Percentiles rank a stretch among this genome's conserved stretches.
These are phyloP conservation scores for Strobilomyces dryophilus DNA, from an alignment of 768 basidiomycete species.

Conservation along the genomic window DNA sequence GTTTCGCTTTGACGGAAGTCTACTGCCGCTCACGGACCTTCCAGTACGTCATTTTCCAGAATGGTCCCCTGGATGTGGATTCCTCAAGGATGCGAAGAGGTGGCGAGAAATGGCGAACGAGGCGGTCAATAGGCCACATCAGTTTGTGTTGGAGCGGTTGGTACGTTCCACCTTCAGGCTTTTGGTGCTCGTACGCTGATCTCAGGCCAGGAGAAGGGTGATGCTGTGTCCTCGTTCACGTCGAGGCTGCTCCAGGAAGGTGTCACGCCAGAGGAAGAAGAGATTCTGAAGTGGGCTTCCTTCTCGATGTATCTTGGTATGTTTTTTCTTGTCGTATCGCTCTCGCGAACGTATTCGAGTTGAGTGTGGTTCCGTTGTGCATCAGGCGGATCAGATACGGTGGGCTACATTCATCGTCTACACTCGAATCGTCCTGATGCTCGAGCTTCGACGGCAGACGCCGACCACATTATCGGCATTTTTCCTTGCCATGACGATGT, in stretches of 20 bases:
- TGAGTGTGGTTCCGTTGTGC: background rate
- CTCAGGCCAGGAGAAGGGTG: constrained; percentile 1
- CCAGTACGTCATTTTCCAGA: constrained; percentile 14
- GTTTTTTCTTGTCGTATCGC: background rate
- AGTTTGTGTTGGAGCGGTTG: constrained; percentile 8
- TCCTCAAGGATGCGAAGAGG: constrained; percentile 5
- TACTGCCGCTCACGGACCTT: background rate
- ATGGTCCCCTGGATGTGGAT: constrained; percentile 19
- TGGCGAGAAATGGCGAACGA: constrained; percentile 4
- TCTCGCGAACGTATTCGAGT: background rate
- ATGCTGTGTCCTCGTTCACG: constrained; percentile 11
- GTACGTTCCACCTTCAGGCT: background rate
- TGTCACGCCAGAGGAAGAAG: constrained; percentile 3
- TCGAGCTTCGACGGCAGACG: constrained; percentile 10
- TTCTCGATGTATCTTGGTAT: constrained; percentile 12
- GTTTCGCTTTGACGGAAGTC: background rate
- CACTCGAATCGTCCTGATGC: background rate
- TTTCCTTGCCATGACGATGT: constrained; percentile 8
- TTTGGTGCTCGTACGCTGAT: background rate
- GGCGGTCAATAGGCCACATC: constrained; percentile 1
- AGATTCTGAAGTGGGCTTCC: constrained; percentile 3
- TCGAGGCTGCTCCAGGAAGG: constrained; percentile 8
- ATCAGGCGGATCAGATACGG: constrained; percentile 25
- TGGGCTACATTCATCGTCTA: constrained; percentile 20
- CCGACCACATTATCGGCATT: constrained; percentile 7